These are phyloP conservation scores for Nepenthes alata DNA, from an alignment of 179 eudicot genomes.

Conservation along the genomic window DNA sequence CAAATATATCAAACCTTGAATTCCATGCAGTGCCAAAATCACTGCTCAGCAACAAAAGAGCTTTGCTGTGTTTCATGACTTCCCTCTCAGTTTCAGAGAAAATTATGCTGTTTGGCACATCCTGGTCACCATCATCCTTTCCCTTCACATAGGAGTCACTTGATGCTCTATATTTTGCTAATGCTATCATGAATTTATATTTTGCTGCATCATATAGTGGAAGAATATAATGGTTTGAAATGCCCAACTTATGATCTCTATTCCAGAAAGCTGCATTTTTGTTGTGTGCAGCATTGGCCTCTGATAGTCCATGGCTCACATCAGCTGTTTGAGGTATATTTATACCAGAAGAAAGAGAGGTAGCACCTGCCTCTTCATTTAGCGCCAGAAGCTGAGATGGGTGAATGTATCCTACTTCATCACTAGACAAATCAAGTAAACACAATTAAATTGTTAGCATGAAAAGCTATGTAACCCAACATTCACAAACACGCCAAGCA, in stretches of 20 bases:
- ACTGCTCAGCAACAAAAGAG: conserved; percentile 63
- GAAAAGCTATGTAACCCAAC: not conserved
- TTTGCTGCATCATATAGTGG: conserved; percentile 58
- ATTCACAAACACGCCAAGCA: not conserved
- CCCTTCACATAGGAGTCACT: conserved; percentile 6
- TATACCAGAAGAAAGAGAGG: conserved; percentile 10
- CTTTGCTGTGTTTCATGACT: conserved; percentile 69
- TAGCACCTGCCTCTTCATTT: conserved; percentile 24
- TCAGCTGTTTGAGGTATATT: conserved; percentile 11
- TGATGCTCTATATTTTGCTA: conserved; percentile 24
- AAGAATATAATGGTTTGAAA: conserved; percentile 48
- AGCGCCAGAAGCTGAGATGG: conserved; percentile 57
- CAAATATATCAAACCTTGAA: conserved; percentile 39
- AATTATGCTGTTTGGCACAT: conserved; percentile 10
- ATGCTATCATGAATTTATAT: conserved; percentile 37
- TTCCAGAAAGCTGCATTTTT: conserved; percentile 44
- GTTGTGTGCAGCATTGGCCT: conserved; percentile 6
- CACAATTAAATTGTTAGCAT: not conserved
- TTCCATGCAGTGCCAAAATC: conserved; percentile 95
- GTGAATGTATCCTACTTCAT: conserved; percentile 81
- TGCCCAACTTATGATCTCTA: conserved; percentile 70
- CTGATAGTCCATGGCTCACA: conserved; percentile 9
- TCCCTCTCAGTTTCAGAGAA: conserved; percentile 30
- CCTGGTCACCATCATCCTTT: conserved; percentile 8
- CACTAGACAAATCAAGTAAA: conserved; percentile 24